phyloP scores from a whole-genome alignment of 768 basidiomycete species.

The Scleroderma citrinum region DNA sequence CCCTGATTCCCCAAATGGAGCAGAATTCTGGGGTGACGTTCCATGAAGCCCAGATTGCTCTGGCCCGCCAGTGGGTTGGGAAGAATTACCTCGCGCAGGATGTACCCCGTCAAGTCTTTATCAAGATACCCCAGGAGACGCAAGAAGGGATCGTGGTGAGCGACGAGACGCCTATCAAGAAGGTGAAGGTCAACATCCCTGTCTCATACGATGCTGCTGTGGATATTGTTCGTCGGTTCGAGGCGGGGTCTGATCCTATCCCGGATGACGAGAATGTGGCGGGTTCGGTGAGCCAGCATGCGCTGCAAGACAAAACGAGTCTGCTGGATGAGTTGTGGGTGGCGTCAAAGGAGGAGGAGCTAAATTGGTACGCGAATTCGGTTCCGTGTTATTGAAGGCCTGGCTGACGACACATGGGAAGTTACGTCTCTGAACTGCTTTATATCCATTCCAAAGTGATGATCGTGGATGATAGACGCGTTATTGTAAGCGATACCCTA shows the following conservation, averaged over 20 bases:
- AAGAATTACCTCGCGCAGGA: slow-evolving; percentile 31
- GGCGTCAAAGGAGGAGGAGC: slow-evolving; percentile 79
- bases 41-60: slow-evolving; percentile 81
- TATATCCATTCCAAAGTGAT: slow-evolving; percentile 89
- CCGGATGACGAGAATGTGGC: slow-evolving; percentile 59
- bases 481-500: slow-evolving; percentile 57
- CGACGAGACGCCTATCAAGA: slow-evolving; percentile 49
- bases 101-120: slow-evolving; percentile 45
- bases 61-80: slow-evolving; percentile 71
- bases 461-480: slow-evolving; percentile 89
- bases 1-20: slow-evolving; percentile 67
- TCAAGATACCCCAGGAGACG: slow-evolving; percentile 51
- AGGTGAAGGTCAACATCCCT: slow-evolving; percentile 65
- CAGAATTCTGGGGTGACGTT: slow-evolving; percentile 70
- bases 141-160: slow-evolving; percentile 42
- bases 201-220: slow-evolving; percentile 60
- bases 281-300: slow-evolving; percentile 80
- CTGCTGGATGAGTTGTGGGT: slow-evolving; percentile 80
- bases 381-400: slow-evolving; percentile 4
- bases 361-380: slow-evolving; percentile 55
- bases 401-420: slow-evolving; percentile 21
- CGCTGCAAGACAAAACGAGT: slow-evolving; percentile 53
- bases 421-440: slow-evolving; percentile 73
- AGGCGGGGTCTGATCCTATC: slow-evolving; percentile 52
- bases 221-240: slow-evolving; percentile 63